These are phyloP conservation scores for Casuarina equisetifolia DNA, from an alignment of 306 rosid species.

Conservation along the genomic window DNA sequence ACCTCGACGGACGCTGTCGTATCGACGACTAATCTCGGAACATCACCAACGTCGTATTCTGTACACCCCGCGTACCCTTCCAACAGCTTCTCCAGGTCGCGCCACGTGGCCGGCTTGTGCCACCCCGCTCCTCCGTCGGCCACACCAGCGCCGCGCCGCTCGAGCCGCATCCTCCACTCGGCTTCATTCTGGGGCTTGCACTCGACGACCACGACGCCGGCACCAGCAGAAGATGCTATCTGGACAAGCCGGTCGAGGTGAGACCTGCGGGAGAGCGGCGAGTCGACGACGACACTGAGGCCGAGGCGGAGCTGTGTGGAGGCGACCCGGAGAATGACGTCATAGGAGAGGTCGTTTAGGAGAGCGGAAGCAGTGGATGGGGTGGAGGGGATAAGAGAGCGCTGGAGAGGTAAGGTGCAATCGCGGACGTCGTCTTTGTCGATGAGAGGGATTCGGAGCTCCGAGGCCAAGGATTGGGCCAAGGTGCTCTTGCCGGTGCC, in stretches of 20 bases:
- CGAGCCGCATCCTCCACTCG: slow-evolving; percentile 59
- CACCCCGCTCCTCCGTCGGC: slow-evolving; percentile 16
- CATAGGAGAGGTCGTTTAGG: slow-evolving; percentile 71
- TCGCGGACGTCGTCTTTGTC: slow-evolving; percentile 71
- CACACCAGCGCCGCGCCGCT: slow-evolving; percentile 31
- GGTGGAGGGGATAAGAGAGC: slow-evolving; percentile 9
- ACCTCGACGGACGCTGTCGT: slow-evolving; percentile 39
- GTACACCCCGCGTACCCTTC: slow-evolving; percentile 62
- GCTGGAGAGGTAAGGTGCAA: slow-evolving; percentile 32
- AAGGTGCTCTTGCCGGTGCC: slow-evolving; percentile 61
- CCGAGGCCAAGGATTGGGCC: slow-evolving; percentile 43
- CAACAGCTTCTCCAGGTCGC: slow-evolving; percentile 51
- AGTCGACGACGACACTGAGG: slow-evolving; percentile 64
- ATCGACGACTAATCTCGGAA: slow-evolving; percentile 54
- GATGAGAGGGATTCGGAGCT: slow-evolving; percentile 51
- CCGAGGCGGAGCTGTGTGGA: slow-evolving; percentile 60
- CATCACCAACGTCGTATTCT: slow-evolving; percentile 55
- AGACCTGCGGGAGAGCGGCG: slow-evolving; percentile 62
- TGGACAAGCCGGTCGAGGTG: slow-evolving; percentile 52
- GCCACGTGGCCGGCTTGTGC: slow-evolving; percentile 74
- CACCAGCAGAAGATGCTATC: slow-evolving; percentile 23
- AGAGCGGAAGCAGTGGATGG: slow-evolving; percentile 34
- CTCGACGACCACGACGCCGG: slow-evolving; percentile 48
- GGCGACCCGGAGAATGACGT: slow-evolving; percentile 42
- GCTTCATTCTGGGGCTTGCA: slow-evolving; percentile 42